Base-by-base conservation (phyloP, 2,329 filamentous ascomycete genomes). In the Trichoderma harzianum region DNA sequence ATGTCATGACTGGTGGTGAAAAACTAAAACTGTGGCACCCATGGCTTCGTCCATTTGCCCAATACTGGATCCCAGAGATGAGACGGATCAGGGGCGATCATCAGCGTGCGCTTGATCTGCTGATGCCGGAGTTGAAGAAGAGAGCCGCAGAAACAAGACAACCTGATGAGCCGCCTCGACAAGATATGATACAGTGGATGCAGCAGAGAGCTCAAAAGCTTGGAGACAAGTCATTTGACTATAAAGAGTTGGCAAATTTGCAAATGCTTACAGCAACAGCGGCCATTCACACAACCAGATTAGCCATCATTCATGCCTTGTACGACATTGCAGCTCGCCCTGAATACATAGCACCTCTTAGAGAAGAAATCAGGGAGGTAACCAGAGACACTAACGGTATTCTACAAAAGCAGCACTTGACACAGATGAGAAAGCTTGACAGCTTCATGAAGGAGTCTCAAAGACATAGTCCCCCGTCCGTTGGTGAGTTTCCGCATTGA, bases 261-360 rank as follows among this genome's bases (percentile, higher is more conserved):
- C 83, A 84, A 74, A 79, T 86, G 30, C 78, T 85, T 28, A 76
- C 85, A 14, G 81, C 81, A 24, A 81, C 84, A 6, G 83, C 83
- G 1, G 81, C 83, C 6, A 84, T 86, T 21, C 83, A 86, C 71
- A 84, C 83, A 2, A 85, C 83, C 0, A 83, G 82, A n/a, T 16
- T 70, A 14, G 55, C 67, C 11, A 63, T 62, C 24, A 63, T 60
- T 8, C 67, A 70, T 70, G 36, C 58, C 12, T n/a, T 89, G 61
- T 86, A 83, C 69, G 86, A 88, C 71, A 78, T 89, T 16, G 82
- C 83, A 4, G 81, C 83, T 3, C 78, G 85, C 36, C 84, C 83
- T 0, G 84, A 87, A 26, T 70, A 70, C 39, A 34, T 51, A 16
- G 57, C 62, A 30, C 67, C 67, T n/a, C 16, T 70, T 4, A 26